Percentiles rank a stretch among this genome's conserved stretches.
Conservation (phyloP, 768 basidiomycete genomes). For the Pleurotus ostreatus region DNA sequence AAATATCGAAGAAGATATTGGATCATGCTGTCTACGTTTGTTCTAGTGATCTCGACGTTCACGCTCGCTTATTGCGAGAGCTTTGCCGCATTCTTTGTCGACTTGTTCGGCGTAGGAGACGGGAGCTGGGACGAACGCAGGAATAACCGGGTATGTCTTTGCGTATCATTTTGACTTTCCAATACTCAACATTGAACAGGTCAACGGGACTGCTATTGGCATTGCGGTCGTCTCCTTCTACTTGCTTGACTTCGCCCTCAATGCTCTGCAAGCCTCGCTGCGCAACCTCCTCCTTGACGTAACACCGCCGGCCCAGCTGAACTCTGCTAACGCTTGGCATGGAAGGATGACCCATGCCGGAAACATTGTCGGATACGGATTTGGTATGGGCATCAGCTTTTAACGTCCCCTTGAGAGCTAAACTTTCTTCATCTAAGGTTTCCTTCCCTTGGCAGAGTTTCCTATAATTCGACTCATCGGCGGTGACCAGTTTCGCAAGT, state of each 20-base stretch:
- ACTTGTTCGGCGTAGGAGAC: slow-evolving; percentile 66
- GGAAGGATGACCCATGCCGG: slow-evolving; percentile 96
- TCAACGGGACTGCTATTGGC: slow-evolving; percentile 67
- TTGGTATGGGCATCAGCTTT: slow-evolving; percentile 49
- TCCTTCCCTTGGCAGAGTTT: slow-evolving; percentile 79
- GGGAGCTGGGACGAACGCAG: slow-evolving; percentile 88
- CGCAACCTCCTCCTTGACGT: slow-evolving; percentile 92
- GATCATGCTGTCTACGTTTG: slow-evolving; percentile 84
- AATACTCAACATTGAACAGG: slow-evolving; percentile 33
- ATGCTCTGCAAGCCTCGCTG: slow-evolving; percentile 89
- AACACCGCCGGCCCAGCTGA: slow-evolving; percentile 84
- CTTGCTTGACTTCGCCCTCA: slow-evolving; percentile 93
- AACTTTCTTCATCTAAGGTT: slow-evolving; percentile 44
- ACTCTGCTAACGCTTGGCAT: slow-evolving; percentile 96
- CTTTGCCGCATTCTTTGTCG: slow-evolving; percentile 70
- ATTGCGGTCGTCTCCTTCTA: slow-evolving; percentile 92
- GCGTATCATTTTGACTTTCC: neutral
- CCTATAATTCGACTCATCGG: slow-evolving; percentile 79
- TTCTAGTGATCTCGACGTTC: slow-evolving; percentile 75
- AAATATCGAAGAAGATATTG: slow-evolving; percentile 90
- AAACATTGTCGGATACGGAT: slow-evolving; percentile 91
- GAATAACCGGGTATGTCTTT: slow-evolving; percentile 48
- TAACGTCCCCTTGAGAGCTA: neutral
- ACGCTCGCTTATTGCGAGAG: slow-evolving; percentile 80
- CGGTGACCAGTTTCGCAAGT: slow-evolving; percentile 93